Percentiles rank a stretch among this genome's conserved stretches.
These are phyloP conservation scores for Daldinia decipiens DNA, from an alignment of 495 filamentous ascomycete species.

Conservation along the genomic window DNA sequence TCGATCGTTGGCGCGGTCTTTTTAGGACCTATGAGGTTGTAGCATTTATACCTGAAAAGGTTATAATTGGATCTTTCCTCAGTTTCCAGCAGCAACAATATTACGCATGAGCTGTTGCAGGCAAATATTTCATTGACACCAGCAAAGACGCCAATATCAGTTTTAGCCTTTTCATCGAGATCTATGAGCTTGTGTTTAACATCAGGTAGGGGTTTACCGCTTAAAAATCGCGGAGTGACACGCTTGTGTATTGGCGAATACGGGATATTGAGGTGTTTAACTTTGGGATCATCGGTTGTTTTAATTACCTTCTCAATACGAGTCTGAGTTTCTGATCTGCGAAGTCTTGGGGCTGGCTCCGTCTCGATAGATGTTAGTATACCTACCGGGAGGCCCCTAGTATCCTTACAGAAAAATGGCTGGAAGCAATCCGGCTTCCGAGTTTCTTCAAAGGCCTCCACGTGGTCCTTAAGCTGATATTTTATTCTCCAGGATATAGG, in stretches of 20 bases:
- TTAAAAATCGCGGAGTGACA: not conserved
- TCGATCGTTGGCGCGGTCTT: constrained; percentile 48
- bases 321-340: not conserved
- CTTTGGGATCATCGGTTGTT: not conserved
- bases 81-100: not conserved
- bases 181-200: not conserved
- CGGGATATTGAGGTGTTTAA: not conserved
- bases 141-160: not conserved
- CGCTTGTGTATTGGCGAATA: not conserved
- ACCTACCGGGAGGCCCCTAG: not conserved
- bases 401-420: not conserved
- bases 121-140: not conserved
- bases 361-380: not conserved
- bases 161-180: not conserved
- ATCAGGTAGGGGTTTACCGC: not conserved
- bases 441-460: not conserved
- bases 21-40: not conserved
- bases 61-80: constrained; percentile 26
- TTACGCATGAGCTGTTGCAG: not conserved
- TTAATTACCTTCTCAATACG: not conserved
- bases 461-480: not conserved
- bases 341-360: not conserved
- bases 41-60: constrained; percentile 7
- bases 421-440: not conserved
- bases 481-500: not conserved